Conservation (phyloP, 1,139 yeast species). For the Geotrichum citri-aurantii region DNA sequence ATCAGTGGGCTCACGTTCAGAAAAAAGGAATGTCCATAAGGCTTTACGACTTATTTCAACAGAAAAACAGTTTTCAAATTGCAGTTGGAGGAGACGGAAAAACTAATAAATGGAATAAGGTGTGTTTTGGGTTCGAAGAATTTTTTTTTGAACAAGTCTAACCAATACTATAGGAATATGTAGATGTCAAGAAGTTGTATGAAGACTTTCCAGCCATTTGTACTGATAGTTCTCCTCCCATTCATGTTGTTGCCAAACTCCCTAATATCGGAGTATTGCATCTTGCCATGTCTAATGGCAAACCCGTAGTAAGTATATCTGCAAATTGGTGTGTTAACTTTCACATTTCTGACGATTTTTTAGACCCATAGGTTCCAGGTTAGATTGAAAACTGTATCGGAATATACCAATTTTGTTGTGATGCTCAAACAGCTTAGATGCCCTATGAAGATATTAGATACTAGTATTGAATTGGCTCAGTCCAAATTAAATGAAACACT, state of each 20-base stretch:
- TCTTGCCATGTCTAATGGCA: constrained; percentile 10
- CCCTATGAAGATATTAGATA: not conserved
- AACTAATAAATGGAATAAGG: constrained; percentile 6
- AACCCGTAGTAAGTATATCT: constrained; percentile 10
- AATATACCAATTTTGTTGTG: not conserved
- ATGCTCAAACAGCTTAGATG: not conserved
- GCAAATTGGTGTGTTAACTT: not conserved
- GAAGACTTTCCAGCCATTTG: constrained; percentile 10
- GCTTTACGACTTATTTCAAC: not conserved
- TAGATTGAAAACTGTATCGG: not conserved
- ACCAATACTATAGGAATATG: constrained; percentile 7
- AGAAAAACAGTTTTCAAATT: constrained; percentile 1
- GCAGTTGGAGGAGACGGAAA: not conserved
- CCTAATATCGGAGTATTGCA: constrained; percentile 21
- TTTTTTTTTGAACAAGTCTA: constrained; percentile 2
- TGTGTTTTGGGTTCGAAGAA: constrained; percentile 11
- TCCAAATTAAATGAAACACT: not conserved
- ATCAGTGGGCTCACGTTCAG: not conserved
- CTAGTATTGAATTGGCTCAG: not conserved
- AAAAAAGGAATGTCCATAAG: not conserved
- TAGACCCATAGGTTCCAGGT: constrained; percentile 15
- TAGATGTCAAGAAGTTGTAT: constrained; percentile 7
- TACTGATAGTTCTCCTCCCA: constrained; percentile 10
- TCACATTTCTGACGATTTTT: not conserved
- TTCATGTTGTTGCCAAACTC: constrained; percentile 16